These are phyloP conservation scores for Spathaspora boniae DNA, from an alignment of 805 yeast genomes.

Conservation along the genomic window DNA sequence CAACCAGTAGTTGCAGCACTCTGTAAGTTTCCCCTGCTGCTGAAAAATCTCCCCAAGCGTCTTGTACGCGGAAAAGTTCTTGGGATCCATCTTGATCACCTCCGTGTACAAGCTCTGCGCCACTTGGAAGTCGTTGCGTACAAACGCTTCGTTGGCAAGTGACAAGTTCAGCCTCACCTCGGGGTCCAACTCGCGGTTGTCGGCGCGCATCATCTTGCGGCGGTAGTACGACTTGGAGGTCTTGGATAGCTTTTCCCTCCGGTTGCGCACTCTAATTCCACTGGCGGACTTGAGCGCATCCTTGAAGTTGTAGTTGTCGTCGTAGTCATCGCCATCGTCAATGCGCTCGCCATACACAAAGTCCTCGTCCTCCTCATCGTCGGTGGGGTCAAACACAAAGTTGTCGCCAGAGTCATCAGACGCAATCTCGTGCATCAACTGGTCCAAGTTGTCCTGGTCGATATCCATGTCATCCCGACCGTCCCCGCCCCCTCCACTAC, in stretches of 20 bases:
- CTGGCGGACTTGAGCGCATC: constrained; percentile 68
- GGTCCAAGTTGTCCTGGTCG: constrained; percentile 11
- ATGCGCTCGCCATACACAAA: constrained; percentile 18
- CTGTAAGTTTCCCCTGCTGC: constrained; percentile 60
- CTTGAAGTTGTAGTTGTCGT: constrained; percentile 47
- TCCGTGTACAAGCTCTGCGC: constrained; percentile 62
- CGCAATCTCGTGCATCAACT: constrained; percentile 9
- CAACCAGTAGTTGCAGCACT: constrained; percentile 79
- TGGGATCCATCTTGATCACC: constrained; percentile 74
- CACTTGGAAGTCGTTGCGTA: constrained; percentile 51
- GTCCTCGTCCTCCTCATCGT: constrained; percentile 9
- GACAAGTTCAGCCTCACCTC: constrained; percentile 67
- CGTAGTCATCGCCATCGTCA: constrained; percentile 36
- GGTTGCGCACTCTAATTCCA: constrained; percentile 51
- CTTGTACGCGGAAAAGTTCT: constrained; percentile 79
- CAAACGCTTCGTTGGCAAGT: constrained; percentile 79
- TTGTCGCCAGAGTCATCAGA: constrained; percentile 6
- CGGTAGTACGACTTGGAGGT: constrained; percentile 35
- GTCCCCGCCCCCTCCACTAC: constrained; percentile 8
- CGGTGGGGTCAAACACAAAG: constrained; percentile 6
- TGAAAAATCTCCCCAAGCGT: constrained; percentile 83
- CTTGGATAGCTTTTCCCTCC: constrained; percentile 25
- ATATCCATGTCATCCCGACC: constrained; percentile 5
- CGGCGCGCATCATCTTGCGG: constrained; percentile 29
- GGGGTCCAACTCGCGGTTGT: constrained; percentile 56